These are phyloP conservation scores for Coriaria nepalensis DNA, from an alignment of 306 rosid species.

Conservation along the genomic window DNA sequence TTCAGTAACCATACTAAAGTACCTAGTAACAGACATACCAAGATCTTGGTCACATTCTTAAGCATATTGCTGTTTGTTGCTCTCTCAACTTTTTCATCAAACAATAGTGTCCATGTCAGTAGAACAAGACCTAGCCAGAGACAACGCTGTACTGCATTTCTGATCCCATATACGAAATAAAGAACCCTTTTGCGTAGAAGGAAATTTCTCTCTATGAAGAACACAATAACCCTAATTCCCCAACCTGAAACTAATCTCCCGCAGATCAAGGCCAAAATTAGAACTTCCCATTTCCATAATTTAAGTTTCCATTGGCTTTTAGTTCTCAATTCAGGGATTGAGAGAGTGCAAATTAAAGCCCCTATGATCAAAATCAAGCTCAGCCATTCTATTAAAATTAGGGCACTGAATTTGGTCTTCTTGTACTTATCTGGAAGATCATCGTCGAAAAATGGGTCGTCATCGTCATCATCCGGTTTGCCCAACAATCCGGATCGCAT, in stretches of 20 bases:
- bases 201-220: slow-evolving; percentile 60
- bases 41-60: slow-evolving; percentile 32
- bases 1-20: slow-evolving; percentile 65
- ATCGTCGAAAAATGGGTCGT: slow-evolving; percentile 67
- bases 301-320: slow-evolving; percentile 39
- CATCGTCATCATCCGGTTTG: slow-evolving; percentile 32
- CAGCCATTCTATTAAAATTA: slow-evolving; percentile 54
- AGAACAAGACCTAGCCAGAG: slow-evolving; percentile 77
- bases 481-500: slow-evolving; percentile 42
- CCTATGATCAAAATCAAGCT: slow-evolving; percentile 49
- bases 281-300: slow-evolving; percentile 80
- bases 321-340: slow-evolving; percentile 20
- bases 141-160: slow-evolving; percentile 59
- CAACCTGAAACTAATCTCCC: slow-evolving; percentile 81
- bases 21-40: slow-evolving; percentile 56
- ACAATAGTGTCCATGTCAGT: slow-evolving; percentile 57
- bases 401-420: slow-evolving; percentile 17
- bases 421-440: slow-evolving; percentile 51
- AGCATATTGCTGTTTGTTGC: slow-evolving; percentile 27
- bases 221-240: slow-evolving; percentile 46
- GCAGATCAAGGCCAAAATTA: slow-evolving; percentile 58
- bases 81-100: slow-evolving; percentile 53
- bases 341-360: slow-evolving; percentile 30
- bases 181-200: slow-evolving; percentile 56
- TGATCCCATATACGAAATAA: slow-evolving; percentile 75